Base-by-base conservation (phyloP, 345 rosid species). In the Erysimum cheiranthoides region DNA sequence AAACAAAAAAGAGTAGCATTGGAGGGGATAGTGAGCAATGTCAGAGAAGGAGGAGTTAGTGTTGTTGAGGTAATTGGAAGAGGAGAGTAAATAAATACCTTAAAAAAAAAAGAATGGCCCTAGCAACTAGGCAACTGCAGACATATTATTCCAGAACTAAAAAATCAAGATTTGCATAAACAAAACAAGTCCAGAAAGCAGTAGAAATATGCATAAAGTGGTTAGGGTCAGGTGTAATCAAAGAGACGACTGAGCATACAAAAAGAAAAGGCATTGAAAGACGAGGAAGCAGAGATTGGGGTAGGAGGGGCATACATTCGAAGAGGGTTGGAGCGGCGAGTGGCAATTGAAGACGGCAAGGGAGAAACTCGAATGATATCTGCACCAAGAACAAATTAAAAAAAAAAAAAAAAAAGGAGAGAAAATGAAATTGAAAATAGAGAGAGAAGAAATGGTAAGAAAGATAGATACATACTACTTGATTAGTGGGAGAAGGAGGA, bases 291-390 rank as follows among this genome's bases (percentile, higher is more conserved):
- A 63, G 58, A 21, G 71, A 27, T 21, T 47, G 40, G 18, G 49
- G 10, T 35, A 58, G 52, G 40, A 47, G 36, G 50, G 40, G 47
- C 75, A 17, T 76, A 76, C 80, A 70, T 62, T 52, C 25, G 74
- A 68, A 53, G 63, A 31, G 62, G 47, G 49, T 21, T 62, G 17
- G 65, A 70, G 66, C 70, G 47, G 66, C 43, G 34, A 70, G 66
- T 54, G 66, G 51, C 35, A 71, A 76, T 54, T 70, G 66, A 47
- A 50, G 79, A 60, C 62, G 74, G 54, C 35, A 68, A 62, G 61
- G 62, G 60, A 68, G 57, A 68, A 61, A 68, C 36, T 74, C 52
- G 59, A 46, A 28, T 16, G 45, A 35, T 56, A 46, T 66, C 78
- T 66, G 60, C 46, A 74, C 14, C 49, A 18, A 43, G 10, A 62